Conservation (phyloP, 345 rosid genomes). For the Eucalyptus camaldulensis region DNA sequence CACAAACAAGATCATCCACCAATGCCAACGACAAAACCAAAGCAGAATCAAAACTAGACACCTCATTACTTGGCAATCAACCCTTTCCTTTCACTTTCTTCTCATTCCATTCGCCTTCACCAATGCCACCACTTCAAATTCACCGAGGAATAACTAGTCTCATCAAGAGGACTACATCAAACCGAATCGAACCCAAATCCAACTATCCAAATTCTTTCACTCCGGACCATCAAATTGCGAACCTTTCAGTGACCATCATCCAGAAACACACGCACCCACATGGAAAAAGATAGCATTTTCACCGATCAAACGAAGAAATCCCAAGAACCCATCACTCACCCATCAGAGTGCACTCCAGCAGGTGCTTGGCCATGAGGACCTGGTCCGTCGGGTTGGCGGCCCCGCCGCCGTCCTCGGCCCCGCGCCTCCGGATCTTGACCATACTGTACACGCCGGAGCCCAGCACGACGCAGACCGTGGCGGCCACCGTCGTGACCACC, state of each 20-base stretch:
- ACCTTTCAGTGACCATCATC: neutral
- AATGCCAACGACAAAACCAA: neutral
- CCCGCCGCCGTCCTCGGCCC: slow-evolving; percentile 36
- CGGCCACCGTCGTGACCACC: slow-evolving; percentile 67
- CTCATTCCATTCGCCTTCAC: neutral
- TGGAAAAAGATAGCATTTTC: neutral
- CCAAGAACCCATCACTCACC: slow-evolving; percentile 23
- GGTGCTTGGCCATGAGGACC: slow-evolving; percentile 64
- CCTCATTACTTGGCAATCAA: neutral
- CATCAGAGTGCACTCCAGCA: slow-evolving; percentile 87
- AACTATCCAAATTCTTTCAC: neutral
- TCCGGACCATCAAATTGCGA: neutral
- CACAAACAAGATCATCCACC: neutral
- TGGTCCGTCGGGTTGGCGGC: slow-evolving; percentile 59
- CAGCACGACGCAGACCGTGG: slow-evolving; percentile 41
- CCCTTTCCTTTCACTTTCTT: neutral
- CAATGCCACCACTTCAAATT: neutral
- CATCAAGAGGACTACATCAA: neutral
- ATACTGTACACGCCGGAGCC: slow-evolving; percentile 49
- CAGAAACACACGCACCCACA: neutral
- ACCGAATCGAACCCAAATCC: neutral
- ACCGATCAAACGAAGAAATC: neutral
- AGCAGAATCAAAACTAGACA: neutral
- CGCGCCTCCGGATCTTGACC: slow-evolving; percentile 51
- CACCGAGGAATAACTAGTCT: neutral